A percentile compares a stretch with the other conserved stretches of the same genome.
These are phyloP conservation scores for Dendrocalamus latiflorus DNA, from an alignment of 202 grass and related monocot species.

Conservation along the genomic window DNA sequence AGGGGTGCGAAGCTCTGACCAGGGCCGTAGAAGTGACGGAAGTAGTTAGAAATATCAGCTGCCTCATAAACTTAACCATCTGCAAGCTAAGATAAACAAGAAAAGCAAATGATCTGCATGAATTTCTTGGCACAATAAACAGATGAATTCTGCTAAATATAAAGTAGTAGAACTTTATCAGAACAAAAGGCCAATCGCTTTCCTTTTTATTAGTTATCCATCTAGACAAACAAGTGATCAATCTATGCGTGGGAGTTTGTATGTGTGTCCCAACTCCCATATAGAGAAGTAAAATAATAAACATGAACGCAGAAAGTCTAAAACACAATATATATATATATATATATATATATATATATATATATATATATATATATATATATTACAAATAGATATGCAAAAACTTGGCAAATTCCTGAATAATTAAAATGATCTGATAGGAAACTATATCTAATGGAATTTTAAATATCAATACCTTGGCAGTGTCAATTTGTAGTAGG, in stretches of 20 bases:
- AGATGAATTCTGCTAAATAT: not conserved
- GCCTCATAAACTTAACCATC: conserved; percentile 73
- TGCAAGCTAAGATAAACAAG: conserved; percentile 48
- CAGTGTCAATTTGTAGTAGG: conserved; percentile 54
- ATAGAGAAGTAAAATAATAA: not conserved
- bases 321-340: too few relatives aligned
- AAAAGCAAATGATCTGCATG: not conserved
- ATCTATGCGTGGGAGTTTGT: not conserved
- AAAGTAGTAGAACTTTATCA: not conserved
- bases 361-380: not conserved
- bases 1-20: conserved; percentile 55
- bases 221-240: not conserved
- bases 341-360: too few relatives aligned
- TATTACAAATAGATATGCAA: not conserved
- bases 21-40: conserved; percentile 89
- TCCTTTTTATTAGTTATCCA: not conserved
- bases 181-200: not conserved
- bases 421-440: not conserved
- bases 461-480: conserved; percentile 52
- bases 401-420: not conserved
- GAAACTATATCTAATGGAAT: not conserved
- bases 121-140: not conserved
- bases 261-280: not conserved
- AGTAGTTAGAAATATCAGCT: conserved; percentile 51
- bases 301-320: not conserved